phyloP scores from a whole-genome alignment of 352 stramenopile genomes.

The Globisporangium canariense region DNA sequence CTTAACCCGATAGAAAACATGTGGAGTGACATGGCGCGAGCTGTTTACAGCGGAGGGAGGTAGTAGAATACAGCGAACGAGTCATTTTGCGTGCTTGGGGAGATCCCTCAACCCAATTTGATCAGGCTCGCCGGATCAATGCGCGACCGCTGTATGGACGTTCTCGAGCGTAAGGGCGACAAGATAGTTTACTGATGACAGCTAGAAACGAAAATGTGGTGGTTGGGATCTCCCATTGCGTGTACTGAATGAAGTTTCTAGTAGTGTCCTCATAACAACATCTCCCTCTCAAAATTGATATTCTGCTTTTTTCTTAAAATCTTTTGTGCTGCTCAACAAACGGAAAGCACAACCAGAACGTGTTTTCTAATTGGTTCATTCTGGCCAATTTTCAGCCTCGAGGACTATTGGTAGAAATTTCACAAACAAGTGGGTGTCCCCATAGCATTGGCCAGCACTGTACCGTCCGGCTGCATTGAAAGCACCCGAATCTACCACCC shows the following conservation, averaged over 20 bases:
- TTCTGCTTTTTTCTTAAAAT: not conserved
- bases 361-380: too few species aligned
- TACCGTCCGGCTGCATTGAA: too few species aligned
- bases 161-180: not conserved
- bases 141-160: not conserved
- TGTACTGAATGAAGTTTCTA: not conserved
- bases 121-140: not conserved
- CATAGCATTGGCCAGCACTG: not conserved
- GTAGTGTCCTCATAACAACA: not conserved
- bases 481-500: too few species aligned
- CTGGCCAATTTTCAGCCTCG: not conserved
- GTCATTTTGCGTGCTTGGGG: conserved; percentile 1
- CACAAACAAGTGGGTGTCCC: not conserved
- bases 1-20: too few species aligned
- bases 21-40: too few species aligned
- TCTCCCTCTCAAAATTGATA: not conserved
- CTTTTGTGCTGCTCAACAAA: not conserved
- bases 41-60: too few species aligned
- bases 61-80: too few species aligned
- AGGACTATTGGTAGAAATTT: not conserved
- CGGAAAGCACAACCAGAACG: not conserved
- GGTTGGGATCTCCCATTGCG: not conserved
- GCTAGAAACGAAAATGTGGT: not conserved
- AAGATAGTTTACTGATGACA: not conserved
- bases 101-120: conserved; percentile 2